These are phyloP conservation scores for Kandelia obovata DNA, from an alignment of 345 rosid species.

Conservation along the genomic window DNA sequence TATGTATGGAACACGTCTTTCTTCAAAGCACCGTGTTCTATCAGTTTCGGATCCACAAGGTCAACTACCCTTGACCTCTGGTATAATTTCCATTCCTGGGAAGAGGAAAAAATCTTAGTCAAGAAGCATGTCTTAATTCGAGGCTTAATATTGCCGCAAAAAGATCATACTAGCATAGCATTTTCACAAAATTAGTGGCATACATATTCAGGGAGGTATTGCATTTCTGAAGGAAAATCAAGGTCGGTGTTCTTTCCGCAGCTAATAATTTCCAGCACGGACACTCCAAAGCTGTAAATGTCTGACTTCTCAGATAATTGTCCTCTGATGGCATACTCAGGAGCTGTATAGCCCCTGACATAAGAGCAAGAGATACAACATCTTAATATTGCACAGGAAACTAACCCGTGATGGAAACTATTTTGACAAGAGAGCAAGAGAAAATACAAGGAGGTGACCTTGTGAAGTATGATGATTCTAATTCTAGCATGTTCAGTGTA, in stretches of 20 bases:
- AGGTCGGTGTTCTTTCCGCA: slow-evolving; percentile 60
- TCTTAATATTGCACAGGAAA: not conserved
- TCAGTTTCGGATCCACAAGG: slow-evolving; percentile 47
- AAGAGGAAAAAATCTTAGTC: not conserved
- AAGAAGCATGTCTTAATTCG: not conserved
- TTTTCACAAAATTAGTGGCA: slow-evolving; percentile 3
- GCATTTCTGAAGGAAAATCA: slow-evolving; percentile 50
- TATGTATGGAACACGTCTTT: slow-evolving; percentile 39
- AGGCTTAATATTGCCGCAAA: not conserved
- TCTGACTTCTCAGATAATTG: slow-evolving; percentile 68
- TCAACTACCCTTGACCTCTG: slow-evolving; percentile 38
- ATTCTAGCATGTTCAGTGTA: too few species aligned
- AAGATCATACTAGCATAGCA: not conserved
- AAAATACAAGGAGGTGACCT: not conserved
- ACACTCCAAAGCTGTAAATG: slow-evolving; percentile 67
- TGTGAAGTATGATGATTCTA: too few species aligned
- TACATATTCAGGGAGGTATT: slow-evolving; percentile 72
- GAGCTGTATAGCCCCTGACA: slow-evolving; percentile 59
- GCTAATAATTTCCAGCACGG: slow-evolving; percentile 57
- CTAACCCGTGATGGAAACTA: not conserved
- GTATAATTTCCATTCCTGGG: slow-evolving; percentile 55
- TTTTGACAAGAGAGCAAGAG: not conserved
- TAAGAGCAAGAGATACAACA: not conserved
- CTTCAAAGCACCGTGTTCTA: slow-evolving; percentile 31
- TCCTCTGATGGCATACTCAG: slow-evolving; percentile 65